These are phyloP conservation scores for Colletotrichum magnum DNA, from an alignment of 2,329 filamentous ascomycete genomes.

Conservation along the genomic window DNA sequence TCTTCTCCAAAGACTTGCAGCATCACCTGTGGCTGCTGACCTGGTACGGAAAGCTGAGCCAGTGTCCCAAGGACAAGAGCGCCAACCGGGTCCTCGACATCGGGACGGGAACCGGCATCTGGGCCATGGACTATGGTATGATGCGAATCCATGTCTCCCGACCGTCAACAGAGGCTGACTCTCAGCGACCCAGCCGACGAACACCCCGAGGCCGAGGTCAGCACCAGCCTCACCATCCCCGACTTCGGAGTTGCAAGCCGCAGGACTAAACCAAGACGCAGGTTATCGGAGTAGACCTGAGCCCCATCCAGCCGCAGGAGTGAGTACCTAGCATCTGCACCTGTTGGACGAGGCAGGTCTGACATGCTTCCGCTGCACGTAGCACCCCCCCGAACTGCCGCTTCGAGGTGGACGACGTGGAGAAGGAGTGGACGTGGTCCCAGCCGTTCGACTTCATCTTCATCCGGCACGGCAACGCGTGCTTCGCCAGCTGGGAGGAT, in stretches of 20 bases:
- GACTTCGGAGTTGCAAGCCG: constrained; percentile 30
- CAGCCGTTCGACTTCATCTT: constrained; percentile 72
- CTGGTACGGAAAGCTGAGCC: constrained; percentile 47
- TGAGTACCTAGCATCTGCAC: not conserved
- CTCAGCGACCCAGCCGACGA: constrained; percentile 43
- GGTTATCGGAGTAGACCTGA: not conserved
- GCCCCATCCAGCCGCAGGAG: not conserved
- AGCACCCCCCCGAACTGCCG: constrained; percentile 56
- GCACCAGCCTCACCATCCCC: not conserved
- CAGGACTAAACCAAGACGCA: not conserved
- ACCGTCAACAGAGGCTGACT: too few species aligned
- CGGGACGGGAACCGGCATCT: constrained; percentile 37
- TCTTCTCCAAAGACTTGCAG: constrained; percentile 49
- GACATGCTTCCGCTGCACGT: not conserved
- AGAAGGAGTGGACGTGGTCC: constrained; percentile 46
- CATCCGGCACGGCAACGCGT: constrained; percentile 67
- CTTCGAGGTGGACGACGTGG: constrained; percentile 56
- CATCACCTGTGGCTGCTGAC: constrained; percentile 53
- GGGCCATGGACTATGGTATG: constrained; percentile 40
- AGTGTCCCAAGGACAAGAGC: constrained; percentile 43
- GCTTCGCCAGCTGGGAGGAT: constrained; percentile 66
- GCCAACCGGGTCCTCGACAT: constrained; percentile 43
- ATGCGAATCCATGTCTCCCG: too few species aligned
- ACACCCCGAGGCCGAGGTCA: constrained; percentile 46
- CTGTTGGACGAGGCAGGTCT: not conserved